Base-by-base conservation (phyloP, 768 basidiomycete species). In the Tubosaeta sp. region DNA sequence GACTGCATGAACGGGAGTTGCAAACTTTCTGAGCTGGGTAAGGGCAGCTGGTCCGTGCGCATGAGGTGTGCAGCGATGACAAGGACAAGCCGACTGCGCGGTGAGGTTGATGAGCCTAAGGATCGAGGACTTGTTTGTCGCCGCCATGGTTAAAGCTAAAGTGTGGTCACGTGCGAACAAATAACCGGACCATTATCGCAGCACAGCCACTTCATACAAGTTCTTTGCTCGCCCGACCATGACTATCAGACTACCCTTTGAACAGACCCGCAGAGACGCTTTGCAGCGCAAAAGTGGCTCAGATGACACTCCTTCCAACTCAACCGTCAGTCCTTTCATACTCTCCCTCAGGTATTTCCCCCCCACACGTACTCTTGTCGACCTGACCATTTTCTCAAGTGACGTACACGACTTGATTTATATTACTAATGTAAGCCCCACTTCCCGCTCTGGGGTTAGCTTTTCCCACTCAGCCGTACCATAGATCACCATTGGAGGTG, bases 381-480 rank as follows among this genome's bases (percentile, higher is more conserved):
- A 24, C 43, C 52, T 56, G 62, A 62, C 68, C 51, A 44, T 46
- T 14, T 12, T 45, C 46, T 49, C 51, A 22, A 91, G 88, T 60
- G 81, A 86, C 55, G 78, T 83, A 24, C 79, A 83, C 54, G 90
- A 92, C 69, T 64, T 92, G 67, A 76, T 92, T 52, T 93, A 93
- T 59, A 77, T 90, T 50, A 78, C 83, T 49, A 83, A 91, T 62
- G 87, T 88, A 59, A 68, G 85, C 8, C 18, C 21, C 6, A 16
- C 44, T 10, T n/a, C 0, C 13, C 22, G 24, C 3, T 31, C 38
- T 40, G 13, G 10, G 4, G 14, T 13, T 16, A 3, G 0, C 12
- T 14, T 0, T 19, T 24, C 36, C 18, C 16, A 1, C 59, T 63
- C 40, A 60, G 22, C 11, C 44, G 3, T 27, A 45, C 52, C 22